Base-by-base conservation (phyloP, 768 basidiomycete genomes). In the Pisolithus orientalis region DNA sequence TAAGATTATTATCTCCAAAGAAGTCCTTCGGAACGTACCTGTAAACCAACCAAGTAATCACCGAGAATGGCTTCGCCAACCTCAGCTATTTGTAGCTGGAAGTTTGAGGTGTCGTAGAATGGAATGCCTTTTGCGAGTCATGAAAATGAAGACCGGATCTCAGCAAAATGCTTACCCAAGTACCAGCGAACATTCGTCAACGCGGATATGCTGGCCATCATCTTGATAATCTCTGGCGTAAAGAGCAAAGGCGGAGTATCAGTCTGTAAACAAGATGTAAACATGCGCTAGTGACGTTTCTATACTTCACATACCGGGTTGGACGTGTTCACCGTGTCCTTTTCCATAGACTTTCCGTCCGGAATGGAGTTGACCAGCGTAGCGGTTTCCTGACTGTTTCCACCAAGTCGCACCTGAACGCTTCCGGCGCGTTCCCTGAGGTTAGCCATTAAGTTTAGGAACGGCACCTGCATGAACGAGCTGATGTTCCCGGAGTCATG, bases 401-500 rank as follows among this genome's bases (percentile, higher is more conserved):
- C 89, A 25, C 90, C 89, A 1, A 91, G 72, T 47, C 89, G 80
- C n/a, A 90, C 67, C 11, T 76, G 67, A 6, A 88, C 80, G 1
- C 66, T 60, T 3, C 87, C 87, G 3, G 79, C 78, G 27, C 90
- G 76, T 57, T 79, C 73, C 45, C 72, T 73, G n/a, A 93, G 71
- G 56, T 87, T 85, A 5, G 80, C 74, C 75, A 93, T 80, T 29
- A 90, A 72, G 62, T 92, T 91, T n/a, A 90, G 76, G 70, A 90
- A 89, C 0, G 83, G 76, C 38, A 84, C 76, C 44, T 78, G 73
- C 13, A 83, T 59, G 24, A 74, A 67, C 6, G 80, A 71, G 39
- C 82, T 83, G 50, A 40, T 83, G 52, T 39, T 13, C 7, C 31
- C 25, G 25, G 5, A 24, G 16, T 5, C 16, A 39, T 43, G 5